These are phyloP conservation scores for Salvia miltiorrhiza DNA, from an alignment of 257 asterid genomes.

Conservation along the genomic window DNA sequence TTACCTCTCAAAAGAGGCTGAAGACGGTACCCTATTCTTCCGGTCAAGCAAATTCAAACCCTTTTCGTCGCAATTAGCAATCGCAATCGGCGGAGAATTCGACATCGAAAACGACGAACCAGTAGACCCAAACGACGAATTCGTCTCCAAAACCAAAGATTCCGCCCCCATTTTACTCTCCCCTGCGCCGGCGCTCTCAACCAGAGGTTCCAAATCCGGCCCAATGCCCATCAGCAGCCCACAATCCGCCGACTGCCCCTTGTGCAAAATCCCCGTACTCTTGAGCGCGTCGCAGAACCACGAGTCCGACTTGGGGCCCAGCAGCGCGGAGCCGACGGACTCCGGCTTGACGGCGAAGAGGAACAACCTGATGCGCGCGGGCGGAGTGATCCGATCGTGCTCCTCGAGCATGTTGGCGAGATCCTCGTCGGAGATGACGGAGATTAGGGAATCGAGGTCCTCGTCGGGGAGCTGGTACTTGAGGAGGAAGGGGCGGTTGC, in stretches of 20 bases:
- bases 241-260: slow-evolving; percentile 60
- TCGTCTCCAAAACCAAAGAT: slow-evolving; percentile 66
- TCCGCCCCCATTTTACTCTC: slow-evolving; percentile 45
- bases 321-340: slow-evolving; percentile 47
- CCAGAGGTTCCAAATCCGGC: slow-evolving; percentile 43
- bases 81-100: slow-evolving; percentile 57
- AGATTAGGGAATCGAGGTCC: slow-evolving; percentile 73
- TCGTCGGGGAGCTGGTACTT: slow-evolving; percentile 83
- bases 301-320: slow-evolving; percentile 63
- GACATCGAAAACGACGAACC: slow-evolving; percentile 65
- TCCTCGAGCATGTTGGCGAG: slow-evolving; percentile 80
- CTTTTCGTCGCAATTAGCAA: slow-evolving; percentile 43
- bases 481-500: slow-evolving; percentile 62
- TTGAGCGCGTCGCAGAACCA: slow-evolving; percentile 79
- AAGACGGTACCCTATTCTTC: slow-evolving; percentile 56
- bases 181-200: slow-evolving; percentile 34
- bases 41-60: slow-evolving; percentile 43
- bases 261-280: slow-evolving; percentile 51
- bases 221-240: slow-evolving; percentile 44
- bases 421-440: slow-evolving; percentile 80
- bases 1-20: slow-evolving; percentile 77
- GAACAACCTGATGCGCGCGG: slow-evolving; percentile 65
- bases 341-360: slow-evolving; percentile 68
- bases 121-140: slow-evolving; percentile 78
- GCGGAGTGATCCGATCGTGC: slow-evolving; percentile 52